These are phyloP conservation scores for Tympanopsis confertula DNA, from an alignment of 2,329 filamentous ascomycete species.

Conservation along the genomic window DNA sequence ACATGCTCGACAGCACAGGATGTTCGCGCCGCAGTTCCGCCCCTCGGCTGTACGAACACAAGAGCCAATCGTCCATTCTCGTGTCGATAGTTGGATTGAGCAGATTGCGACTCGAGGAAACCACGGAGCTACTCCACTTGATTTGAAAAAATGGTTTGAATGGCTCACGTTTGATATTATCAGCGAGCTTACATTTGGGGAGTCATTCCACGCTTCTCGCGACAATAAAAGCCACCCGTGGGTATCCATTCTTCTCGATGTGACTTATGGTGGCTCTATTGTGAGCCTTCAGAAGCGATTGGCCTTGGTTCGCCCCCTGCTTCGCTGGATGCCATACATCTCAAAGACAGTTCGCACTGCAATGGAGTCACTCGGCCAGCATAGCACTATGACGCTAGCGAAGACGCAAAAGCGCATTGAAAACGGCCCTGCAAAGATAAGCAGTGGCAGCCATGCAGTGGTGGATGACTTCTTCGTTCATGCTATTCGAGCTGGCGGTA, in stretches of 20 bases:
- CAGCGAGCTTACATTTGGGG: constrained; percentile 7
- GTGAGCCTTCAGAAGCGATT: constrained; percentile 6
- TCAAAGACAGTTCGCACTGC: constrained; percentile 2
- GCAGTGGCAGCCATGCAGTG: too few relatives aligned
- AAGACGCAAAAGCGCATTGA: constrained; percentile 6
- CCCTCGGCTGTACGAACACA: constrained; percentile 9
- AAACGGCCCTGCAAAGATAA: constrained; percentile 6
- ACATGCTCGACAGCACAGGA: constrained; percentile 8
- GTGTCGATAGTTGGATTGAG: constrained; percentile 8
- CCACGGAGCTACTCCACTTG: constrained; percentile 3
- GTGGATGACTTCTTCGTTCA: constrained; percentile 7
- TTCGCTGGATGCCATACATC: constrained; percentile 4
- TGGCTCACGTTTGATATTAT: constrained; percentile 13
- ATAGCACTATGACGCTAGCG: constrained; percentile 5
- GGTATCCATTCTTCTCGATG: constrained; percentile 7
- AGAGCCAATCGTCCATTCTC: constrained; percentile 10
- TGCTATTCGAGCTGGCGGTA: constrained; percentile 3
- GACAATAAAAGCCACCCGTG: constrained; percentile 6
- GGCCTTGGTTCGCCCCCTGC: constrained; percentile 4
- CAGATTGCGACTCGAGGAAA: constrained; percentile 4
- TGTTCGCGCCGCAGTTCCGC: constrained; percentile 9
- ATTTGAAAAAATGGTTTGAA: constrained; percentile 8
- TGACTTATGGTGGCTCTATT: constrained; percentile 4
- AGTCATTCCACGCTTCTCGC: constrained; percentile 8
- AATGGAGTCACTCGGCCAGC: constrained; percentile 3